Evolutionary conservation across 2,329 filamentous ascomycete species (phyloP).

Genomic region (Aspergillus quadrilineatus): DNA sequence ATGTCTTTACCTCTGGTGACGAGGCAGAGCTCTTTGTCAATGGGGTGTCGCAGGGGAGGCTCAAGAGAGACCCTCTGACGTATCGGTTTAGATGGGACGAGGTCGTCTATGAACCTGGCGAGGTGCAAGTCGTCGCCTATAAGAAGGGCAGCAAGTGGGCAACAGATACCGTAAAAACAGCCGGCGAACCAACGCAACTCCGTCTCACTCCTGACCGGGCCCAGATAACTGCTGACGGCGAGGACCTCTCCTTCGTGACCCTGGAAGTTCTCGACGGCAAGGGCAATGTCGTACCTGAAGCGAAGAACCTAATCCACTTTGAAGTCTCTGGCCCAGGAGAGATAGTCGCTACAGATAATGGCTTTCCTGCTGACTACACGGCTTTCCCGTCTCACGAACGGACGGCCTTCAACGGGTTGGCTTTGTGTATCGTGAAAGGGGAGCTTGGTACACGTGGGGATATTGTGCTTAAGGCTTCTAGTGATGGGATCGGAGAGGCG

Average conservation of each 20-base stretch:
- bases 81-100: slow-evolving; percentile 11
- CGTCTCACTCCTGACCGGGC: neutral
- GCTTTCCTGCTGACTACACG: slow-evolving; percentile 3
- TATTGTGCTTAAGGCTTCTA: neutral
- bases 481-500: neutral
- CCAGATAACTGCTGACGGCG: slow-evolving; percentile 1
- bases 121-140: slow-evolving; percentile 3
- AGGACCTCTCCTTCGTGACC: slow-evolving; percentile 2
- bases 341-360: slow-evolving; percentile 9
- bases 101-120: slow-evolving; percentile 6
- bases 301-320: neutral
- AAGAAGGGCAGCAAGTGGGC: slow-evolving; percentile 7
- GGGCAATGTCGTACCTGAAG: neutral
- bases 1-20: slow-evolving; percentile 8
- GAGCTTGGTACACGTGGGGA: neutral
- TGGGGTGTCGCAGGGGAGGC: neutral
- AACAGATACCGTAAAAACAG: slow-evolving; percentile 1
- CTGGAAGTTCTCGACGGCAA: slow-evolving; percentile 4
- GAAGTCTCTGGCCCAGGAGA: slow-evolving; percentile 1
- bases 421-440: neutral
- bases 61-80: neutral
- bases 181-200: neutral
- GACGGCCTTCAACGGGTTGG: slow-evolving; percentile 5
- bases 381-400: neutral
- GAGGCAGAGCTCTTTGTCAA: slow-evolving; percentile 8